phyloP scores from a whole-genome alignment of 108 stramenopile species.

The Poteriospumella lacustris region DNA sequence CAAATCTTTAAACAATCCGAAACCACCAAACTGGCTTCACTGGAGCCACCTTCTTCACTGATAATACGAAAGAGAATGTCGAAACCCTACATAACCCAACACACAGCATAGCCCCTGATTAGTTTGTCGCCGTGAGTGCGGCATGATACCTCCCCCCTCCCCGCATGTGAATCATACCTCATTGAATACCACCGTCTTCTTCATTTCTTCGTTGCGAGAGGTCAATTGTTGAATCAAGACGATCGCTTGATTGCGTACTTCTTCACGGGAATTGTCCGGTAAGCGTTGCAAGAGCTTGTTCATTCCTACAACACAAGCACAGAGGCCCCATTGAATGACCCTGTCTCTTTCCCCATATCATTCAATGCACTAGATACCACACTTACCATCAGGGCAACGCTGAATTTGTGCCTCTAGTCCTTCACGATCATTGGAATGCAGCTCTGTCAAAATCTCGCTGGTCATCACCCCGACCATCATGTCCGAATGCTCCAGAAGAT shows the following conservation, averaged over 20 bases:
- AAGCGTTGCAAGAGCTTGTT: conserved; percentile 17
- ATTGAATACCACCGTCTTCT: conserved; percentile 27
- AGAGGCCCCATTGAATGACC: background rate
- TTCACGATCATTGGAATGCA: background rate
- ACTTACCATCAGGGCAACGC: conserved; percentile 22
- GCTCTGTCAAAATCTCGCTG: conserved; percentile 23
- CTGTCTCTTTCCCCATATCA: background rate
- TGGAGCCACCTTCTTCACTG: conserved; percentile 11
- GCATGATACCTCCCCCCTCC: too few relatives aligned
- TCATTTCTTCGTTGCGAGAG: conserved; percentile 28
- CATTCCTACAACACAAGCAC: conserved; percentile 6
- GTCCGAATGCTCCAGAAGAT: conserved; percentile 15
- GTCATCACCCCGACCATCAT: conserved; percentile 21
- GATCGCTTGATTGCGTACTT: conserved; percentile 29
- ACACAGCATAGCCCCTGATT: too few relatives aligned
- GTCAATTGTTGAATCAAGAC: conserved; percentile 23
- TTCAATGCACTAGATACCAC: background rate
- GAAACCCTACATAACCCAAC: conserved; percentile 26
- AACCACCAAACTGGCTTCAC: conserved; percentile 4
- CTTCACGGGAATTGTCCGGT: conserved; percentile 17
- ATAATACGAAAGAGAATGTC: conserved; percentile 26
- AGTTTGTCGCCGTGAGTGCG: too few relatives aligned
- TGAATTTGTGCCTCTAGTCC: background rate
- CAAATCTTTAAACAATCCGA: conserved; percentile 23
- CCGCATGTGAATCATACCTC: background rate